A percentile compares a stretch with the other conserved stretches of the same genome.
Evolutionary conservation across 306 rosid species (phyloP).

Genomic region (Comarum palustre): DNA sequence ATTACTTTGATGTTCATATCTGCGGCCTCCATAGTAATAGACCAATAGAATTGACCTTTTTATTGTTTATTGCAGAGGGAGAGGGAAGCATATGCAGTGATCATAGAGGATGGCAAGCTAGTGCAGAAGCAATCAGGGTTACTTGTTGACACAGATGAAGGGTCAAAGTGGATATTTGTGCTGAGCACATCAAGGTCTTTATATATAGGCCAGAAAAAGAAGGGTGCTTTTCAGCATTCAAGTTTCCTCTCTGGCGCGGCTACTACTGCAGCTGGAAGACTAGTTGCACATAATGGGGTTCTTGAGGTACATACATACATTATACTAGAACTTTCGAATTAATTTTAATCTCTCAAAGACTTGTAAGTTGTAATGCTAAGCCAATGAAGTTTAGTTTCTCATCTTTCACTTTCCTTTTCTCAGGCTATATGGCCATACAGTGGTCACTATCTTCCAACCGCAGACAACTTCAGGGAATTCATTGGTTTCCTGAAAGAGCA

Average conservation of each 20-base stretch:
- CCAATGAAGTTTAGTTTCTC: not conserved
- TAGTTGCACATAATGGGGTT: slow-evolving; percentile 35
- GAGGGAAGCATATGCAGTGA: slow-evolving; percentile 40
- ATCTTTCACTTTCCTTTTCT: not conserved
- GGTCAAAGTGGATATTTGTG: slow-evolving; percentile 54
- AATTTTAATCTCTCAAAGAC: not conserved
- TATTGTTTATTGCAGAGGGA: slow-evolving; percentile 33
- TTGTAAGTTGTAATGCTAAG: not conserved
- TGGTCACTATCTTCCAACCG: slow-evolving; percentile 54
- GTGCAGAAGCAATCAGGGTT: slow-evolving; percentile 30
- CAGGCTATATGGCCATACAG: slow-evolving; percentile 59
- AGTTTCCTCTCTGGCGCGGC: slow-evolving; percentile 54
- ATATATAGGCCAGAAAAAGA: slow-evolving; percentile 50
- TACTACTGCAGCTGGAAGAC: slow-evolving; percentile 48
- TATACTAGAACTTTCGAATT: not conserved
- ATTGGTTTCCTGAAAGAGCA: slow-evolving; percentile 39
- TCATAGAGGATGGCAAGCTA: slow-evolving; percentile 36
- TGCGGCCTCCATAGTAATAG: not conserved
- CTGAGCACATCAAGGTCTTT: slow-evolving; percentile 49
- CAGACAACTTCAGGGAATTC: slow-evolving; percentile 46
- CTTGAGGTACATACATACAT: slow-evolving; percentile 34
- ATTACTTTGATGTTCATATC: not conserved
- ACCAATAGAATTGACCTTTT: not conserved
- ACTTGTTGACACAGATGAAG: slow-evolving; percentile 33
- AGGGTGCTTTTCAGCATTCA: slow-evolving; percentile 49